phyloP scores from a whole-genome alignment of 164 flowering plant genomes.

The Warburgia ugandensis region DNA sequence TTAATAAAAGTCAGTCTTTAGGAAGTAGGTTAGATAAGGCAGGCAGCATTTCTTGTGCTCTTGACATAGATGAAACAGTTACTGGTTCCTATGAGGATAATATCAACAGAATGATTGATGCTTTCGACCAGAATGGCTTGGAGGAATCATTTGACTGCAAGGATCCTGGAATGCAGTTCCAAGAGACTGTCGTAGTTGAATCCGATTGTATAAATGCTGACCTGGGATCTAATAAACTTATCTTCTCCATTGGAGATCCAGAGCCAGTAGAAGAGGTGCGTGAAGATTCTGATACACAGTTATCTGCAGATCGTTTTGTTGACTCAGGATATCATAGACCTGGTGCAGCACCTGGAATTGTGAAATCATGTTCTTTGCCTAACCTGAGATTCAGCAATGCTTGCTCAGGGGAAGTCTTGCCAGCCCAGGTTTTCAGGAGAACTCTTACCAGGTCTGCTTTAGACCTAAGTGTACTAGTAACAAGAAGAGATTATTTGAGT shows the following conservation, averaged over 20 bases:
- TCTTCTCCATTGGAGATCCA: conserved; percentile 48
- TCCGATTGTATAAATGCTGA: conserved; percentile 30
- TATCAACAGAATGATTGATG: conserved; percentile 3
- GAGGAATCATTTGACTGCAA: conserved; percentile 15
- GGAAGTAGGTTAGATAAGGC: conserved; percentile 49
- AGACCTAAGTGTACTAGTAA: conserved; percentile 32
- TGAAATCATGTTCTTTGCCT: conserved; percentile 55
- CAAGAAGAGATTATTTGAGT: conserved; percentile 18
- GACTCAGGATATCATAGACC: conserved; percentile 31
- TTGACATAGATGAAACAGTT: conserved; percentile 42
- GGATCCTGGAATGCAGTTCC: conserved; percentile 27
- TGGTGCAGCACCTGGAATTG: conserved; percentile 22
- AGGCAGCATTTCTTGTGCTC: conserved; percentile 18
- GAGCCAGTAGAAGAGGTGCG: conserved; percentile 40
- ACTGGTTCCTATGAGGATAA: conserved; percentile 18
- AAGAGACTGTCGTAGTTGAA: conserved; percentile 22
- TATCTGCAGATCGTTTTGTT: conserved; percentile 28
- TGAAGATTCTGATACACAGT: conserved; percentile 24
- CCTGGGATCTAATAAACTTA: conserved; percentile 22
- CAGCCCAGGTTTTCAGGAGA: conserved; percentile 6
- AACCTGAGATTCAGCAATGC: conserved; percentile 31
- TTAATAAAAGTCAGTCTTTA: conserved; percentile 64
- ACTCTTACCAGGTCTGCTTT: conserved; percentile 43
- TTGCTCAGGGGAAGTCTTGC: conserved; percentile 18
- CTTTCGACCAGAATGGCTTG: conserved; percentile 16